These are phyloP conservation scores for Naumovozyma baii DNA, from an alignment of 805 yeast species.

Conservation along the genomic window DNA sequence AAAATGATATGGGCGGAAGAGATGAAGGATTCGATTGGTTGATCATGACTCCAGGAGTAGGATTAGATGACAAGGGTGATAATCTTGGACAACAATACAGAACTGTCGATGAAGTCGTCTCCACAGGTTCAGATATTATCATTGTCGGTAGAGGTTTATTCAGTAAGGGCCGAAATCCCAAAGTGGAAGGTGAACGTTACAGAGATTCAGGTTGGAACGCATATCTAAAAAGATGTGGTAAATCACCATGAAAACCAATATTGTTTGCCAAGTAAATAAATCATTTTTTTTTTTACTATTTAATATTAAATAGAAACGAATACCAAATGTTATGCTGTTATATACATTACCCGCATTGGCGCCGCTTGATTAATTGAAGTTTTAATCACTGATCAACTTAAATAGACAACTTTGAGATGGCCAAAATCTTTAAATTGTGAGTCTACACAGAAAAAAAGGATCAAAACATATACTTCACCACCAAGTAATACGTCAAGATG, in stretches of 20 bases:
- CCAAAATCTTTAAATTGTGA: too few species aligned
- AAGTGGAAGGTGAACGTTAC: conserved; percentile 78
- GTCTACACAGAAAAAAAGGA: too few species aligned
- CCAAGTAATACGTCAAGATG: conserved; percentile 39
- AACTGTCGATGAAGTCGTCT: conserved; percentile 75
- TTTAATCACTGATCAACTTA: neutral
- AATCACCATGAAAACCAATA: neutral
- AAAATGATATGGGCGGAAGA: conserved; percentile 72
- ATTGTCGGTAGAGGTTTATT: conserved; percentile 98
- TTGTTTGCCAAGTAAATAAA: too few species aligned
- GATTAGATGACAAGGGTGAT: conserved; percentile 94
- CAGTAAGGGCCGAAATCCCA: conserved; percentile 90
- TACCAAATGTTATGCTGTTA: too few species aligned
- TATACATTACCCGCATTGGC: neutral
- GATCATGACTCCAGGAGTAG: conserved; percentile 97
- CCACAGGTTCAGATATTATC: conserved; percentile 84
- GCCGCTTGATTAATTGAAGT: neutral
- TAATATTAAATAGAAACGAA: too few species aligned
- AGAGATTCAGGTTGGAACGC: conserved; percentile 94
- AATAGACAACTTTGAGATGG: too few species aligned
- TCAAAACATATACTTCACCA: neutral
- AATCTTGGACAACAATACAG: conserved; percentile 94
- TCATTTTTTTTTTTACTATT: too few species aligned
- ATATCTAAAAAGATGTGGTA: conserved; percentile 39
- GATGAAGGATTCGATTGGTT: conserved; percentile 90